Conservation (phyloP, 805 yeast genomes). For the Metschnikowia arizonensis region DNA sequence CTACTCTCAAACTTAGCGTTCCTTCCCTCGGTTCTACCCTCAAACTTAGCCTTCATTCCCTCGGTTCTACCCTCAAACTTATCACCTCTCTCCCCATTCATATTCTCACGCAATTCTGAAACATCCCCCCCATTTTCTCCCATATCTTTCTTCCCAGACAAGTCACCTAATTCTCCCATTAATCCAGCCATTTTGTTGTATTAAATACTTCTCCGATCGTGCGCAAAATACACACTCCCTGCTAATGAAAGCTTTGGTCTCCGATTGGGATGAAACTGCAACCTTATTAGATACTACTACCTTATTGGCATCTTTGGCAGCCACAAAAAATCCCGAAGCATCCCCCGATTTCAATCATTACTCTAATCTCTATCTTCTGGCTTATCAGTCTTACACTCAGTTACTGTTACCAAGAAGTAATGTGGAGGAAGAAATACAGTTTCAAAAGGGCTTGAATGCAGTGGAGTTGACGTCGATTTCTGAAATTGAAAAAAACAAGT, state of each 20-base stretch:
- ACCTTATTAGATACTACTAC: conserved; percentile 53
- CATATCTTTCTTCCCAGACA: conserved; percentile 7
- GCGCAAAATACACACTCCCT: background rate
- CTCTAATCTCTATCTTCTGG: conserved; percentile 38
- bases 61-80: conserved; percentile 10
- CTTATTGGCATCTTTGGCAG: conserved; percentile 48
- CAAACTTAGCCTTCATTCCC: conserved; percentile 7
- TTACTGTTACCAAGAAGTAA: conserved; percentile 9
- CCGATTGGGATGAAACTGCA: conserved; percentile 69
- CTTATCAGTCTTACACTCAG: conserved; percentile 27
- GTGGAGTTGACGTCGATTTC: conserved; percentile 49
- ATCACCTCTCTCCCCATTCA: too few species aligned
- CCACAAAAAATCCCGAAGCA: conserved; percentile 32
- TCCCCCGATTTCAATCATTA: conserved; percentile 42
- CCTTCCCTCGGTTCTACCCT: conserved; percentile 10
- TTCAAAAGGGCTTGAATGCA: conserved; percentile 40
- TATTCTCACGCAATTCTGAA: too few species aligned
- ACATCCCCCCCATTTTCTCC: conserved; percentile 11
- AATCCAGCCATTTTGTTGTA: conserved; percentile 9
- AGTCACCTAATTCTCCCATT: conserved; percentile 18
- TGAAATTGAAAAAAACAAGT: conserved; percentile 33
- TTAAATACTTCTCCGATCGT: too few species aligned
- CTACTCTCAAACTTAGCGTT: conserved; percentile 6
- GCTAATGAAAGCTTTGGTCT: conserved; percentile 21
- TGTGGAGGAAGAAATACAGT: conserved; percentile 40